Evolutionary conservation across 331 rosid genomes (phyloP), one percentile per base, ranked within the genome.

Genomic region (Acacia concinna): DNA sequence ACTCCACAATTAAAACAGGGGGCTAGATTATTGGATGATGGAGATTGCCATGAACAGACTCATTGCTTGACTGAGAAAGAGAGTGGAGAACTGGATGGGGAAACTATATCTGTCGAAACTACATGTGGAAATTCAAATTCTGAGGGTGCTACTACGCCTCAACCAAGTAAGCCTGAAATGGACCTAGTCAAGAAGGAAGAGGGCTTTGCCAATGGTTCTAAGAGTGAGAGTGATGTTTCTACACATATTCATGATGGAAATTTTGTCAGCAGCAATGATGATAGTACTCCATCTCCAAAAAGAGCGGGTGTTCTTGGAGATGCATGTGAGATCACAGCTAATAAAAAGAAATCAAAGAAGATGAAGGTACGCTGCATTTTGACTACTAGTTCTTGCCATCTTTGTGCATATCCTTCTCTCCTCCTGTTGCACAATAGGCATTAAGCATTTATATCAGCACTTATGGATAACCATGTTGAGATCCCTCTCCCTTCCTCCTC

Each of bases 1-100:
- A 96, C 97, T 41, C 99, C 98, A 18, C 99, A 96, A 71, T 84
- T 91, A 67, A 85, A 90, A 63, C 98, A 91, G 11, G 99, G 92
- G 25, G 82, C 83, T n/a, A 78, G 97, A 67, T 83, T 88, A 79
- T 73, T 91, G 68, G 97, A 90, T 77, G 97, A 90, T 82, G 93
- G 94, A 12, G 99, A 93, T 86, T 91, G 94, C 88, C 97, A 89
- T 67, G 97, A 96, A 64, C 97, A 91, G 80, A 86, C 89, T 63
- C 90, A 89, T 82, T 86, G 81, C 81, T 79, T 84, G 38, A 37
- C 81, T 46, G 99, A 85, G 83, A 95, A 92, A 77, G 98, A 91
- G 86, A 80, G 78, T 38, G 90, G 88, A 69, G 98, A 92, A 70
- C 88, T 85, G 41, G 97, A 85, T 40, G 88, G 86, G 74, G 97